These are phyloP conservation scores for Catharanthus roseus DNA, from an alignment of 257 asterid genomes.

Conservation along the genomic window DNA sequence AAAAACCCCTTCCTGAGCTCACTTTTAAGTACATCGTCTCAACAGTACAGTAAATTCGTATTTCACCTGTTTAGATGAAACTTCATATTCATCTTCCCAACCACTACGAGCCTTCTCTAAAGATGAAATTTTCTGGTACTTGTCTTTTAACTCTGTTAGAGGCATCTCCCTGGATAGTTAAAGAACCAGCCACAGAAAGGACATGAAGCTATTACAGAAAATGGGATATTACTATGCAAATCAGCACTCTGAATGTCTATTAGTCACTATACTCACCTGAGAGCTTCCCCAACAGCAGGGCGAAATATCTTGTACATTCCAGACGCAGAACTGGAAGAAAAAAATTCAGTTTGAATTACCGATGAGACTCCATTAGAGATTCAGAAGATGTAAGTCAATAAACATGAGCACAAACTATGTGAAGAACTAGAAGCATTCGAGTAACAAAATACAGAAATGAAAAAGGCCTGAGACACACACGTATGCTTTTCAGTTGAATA, in stretches of 20 bases:
- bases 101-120: slow-evolving; percentile 69
- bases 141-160: slow-evolving; percentile 69
- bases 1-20: neutral
- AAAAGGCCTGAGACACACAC: neutral
- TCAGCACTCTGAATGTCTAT: slow-evolving; percentile 6
- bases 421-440: slow-evolving; percentile 7
- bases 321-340: slow-evolving; percentile 58
- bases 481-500: neutral
- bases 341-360: neutral
- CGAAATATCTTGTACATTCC: slow-evolving; percentile 77
- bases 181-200: slow-evolving; percentile 10
- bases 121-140: slow-evolving; percentile 64
- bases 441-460: neutral
- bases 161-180: slow-evolving; percentile 83
- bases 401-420: neutral
- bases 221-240: neutral
- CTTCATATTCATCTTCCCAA: slow-evolving; percentile 81
- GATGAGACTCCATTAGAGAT: neutral
- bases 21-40: slow-evolving; percentile 7
- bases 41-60: neutral
- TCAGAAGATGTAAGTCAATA: neutral
- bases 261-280: slow-evolving; percentile 43
- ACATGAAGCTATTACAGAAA: neutral
- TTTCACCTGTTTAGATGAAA: slow-evolving; percentile 77
- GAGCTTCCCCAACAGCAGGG: slow-evolving; percentile 86